A percentile compares a stretch with the other conserved stretches of the same genome.
phyloP scores from a whole-genome alignment of 2,329 filamentous ascomycete species.

The Coniella lustricola region DNA sequence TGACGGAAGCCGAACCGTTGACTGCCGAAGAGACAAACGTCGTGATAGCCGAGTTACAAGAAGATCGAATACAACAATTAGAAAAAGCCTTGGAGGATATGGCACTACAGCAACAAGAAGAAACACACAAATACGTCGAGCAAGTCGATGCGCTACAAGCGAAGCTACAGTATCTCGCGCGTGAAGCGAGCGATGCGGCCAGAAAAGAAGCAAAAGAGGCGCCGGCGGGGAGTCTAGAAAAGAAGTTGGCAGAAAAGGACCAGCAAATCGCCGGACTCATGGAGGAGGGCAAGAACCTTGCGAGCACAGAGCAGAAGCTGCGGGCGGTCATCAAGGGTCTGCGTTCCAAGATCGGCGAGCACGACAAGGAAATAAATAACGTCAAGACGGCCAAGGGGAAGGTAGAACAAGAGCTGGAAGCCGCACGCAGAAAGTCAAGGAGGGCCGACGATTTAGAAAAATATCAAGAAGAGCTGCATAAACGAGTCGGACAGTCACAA shows the following conservation, averaged over 20 bases:
- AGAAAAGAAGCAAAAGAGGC: conserved; percentile 59
- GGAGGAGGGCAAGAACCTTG: conserved; percentile 85
- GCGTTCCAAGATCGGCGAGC: conserved; percentile 55
- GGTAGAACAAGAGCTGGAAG: conserved; percentile 42
- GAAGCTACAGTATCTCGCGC: conserved; percentile 82
- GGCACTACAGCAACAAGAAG: conserved; percentile 63
- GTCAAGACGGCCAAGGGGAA: conserved; percentile 54
- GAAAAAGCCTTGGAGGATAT: conserved; percentile 29
- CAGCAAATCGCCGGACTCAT: conserved; percentile 83
- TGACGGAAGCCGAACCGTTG: background rate
- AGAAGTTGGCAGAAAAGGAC: conserved; percentile 81
- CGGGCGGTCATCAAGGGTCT: conserved; percentile 78
- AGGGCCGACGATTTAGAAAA: conserved; percentile 51
- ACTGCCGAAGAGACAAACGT: background rate
- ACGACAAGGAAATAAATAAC: conserved; percentile 57
- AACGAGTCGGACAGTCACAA: conserved; percentile 51
- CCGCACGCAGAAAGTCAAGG: conserved; percentile 39
- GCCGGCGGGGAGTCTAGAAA: conserved; percentile 59
- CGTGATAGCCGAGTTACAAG: conserved; percentile 29
- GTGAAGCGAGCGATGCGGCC: conserved; percentile 69
- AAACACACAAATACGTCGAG: conserved; percentile 77
- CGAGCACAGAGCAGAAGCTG: conserved; percentile 79
- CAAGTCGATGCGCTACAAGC: conserved; percentile 86
- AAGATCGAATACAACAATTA: conserved; percentile 30
- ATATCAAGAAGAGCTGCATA: conserved; percentile 42